A percentile compares a stretch with the other conserved stretches of the same genome.
Evolutionary conservation across 2,329 filamentous ascomycete species (phyloP).

Genomic region (Ophiocordyceps camponoti-floridani): DNA sequence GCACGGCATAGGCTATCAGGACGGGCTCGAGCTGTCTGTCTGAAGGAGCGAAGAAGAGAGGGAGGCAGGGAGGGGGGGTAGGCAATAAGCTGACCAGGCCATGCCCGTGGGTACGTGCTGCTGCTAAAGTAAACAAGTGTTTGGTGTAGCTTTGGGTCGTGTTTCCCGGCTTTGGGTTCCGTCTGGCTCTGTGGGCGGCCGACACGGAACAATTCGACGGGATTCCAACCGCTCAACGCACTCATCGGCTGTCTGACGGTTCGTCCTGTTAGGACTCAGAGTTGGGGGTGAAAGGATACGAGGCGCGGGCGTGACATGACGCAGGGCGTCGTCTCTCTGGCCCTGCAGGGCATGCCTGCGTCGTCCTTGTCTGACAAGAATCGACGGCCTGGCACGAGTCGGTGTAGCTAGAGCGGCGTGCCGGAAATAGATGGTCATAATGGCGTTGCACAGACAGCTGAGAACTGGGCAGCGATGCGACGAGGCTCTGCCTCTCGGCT

Average conservation of each 20-base stretch:
- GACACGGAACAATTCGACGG: slow-evolving; percentile 41
- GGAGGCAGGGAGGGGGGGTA: not conserved
- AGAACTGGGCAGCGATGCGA: slow-evolving; percentile 1
- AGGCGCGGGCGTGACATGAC: not conserved
- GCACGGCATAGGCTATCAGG: slow-evolving; percentile 2
- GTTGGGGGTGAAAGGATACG: not conserved
- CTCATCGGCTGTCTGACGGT: slow-evolving; percentile 53
- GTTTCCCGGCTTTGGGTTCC: not conserved
- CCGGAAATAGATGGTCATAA: not conserved
- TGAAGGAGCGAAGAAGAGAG: not conserved
- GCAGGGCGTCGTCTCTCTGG: slow-evolving; percentile 1
- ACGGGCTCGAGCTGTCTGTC: not conserved
- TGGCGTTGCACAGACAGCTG: not conserved
- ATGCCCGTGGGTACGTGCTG: not conserved
- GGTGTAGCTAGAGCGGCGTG: slow-evolving; percentile 1
- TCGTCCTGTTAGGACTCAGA: not conserved
- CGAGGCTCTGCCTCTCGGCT: slow-evolving; percentile 2
- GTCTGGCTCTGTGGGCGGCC: not conserved
- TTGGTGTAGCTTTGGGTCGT: not conserved
- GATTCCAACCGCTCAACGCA: slow-evolving; percentile 52
- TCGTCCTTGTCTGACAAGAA: not conserved
- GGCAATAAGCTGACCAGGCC: not conserved
- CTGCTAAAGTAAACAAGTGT: too few relatives aligned
- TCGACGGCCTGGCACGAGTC: not conserved
- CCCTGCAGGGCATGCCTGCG: not conserved